Evolutionary conservation across 2,329 filamentous ascomycete genomes (phyloP).

Genomic region (Hymenoscyphus fructigenus): DNA sequence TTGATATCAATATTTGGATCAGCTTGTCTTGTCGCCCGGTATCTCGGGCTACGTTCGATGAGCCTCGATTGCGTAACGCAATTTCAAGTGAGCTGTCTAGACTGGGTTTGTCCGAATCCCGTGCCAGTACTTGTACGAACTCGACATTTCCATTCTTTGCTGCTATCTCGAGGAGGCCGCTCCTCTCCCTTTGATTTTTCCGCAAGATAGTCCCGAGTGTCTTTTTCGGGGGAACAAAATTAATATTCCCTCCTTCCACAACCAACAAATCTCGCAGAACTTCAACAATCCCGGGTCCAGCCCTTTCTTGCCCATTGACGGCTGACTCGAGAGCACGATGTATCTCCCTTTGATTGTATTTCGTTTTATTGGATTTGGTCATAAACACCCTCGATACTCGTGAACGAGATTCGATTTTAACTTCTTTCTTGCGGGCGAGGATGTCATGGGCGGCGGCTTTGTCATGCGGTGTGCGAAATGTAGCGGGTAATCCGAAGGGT

Average conservation of each 20-base stretch:
- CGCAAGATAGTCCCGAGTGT: conserved; percentile 7
- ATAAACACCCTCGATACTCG: conserved; percentile 4
- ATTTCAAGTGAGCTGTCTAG: conserved; percentile 11
- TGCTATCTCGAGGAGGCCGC: conserved; percentile 1
- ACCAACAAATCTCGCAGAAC: conserved; percentile 8
- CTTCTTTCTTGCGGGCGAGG: conserved; percentile 22
- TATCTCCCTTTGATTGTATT: conserved; percentile 22
- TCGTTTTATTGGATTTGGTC: conserved; percentile 16
- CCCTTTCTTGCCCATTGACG: conserved; percentile 20
- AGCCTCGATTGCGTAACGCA: conserved; percentile 7
- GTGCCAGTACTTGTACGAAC: conserved; percentile 8
- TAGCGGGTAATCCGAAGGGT: neutral
- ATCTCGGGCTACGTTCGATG: neutral
- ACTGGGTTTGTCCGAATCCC: conserved; percentile 7
- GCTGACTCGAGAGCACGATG: conserved; percentile 18
- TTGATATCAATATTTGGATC: conserved; percentile 8
- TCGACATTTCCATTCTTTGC: conserved; percentile 8
- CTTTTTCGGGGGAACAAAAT: conserved; percentile 10
- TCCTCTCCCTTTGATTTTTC: conserved; percentile 6
- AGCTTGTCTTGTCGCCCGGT: conserved; percentile 4
- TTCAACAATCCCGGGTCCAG: conserved; percentile 15
- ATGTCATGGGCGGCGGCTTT: conserved; percentile 20
- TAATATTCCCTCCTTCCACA: conserved; percentile 5
- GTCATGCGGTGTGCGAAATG: conserved; percentile 20
- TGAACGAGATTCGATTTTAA: conserved; percentile 23